A percentile compares a stretch with the other conserved stretches of the same genome.
These are phyloP conservation scores for Calvatia gigantea DNA, from an alignment of 768 basidiomycete species.

Conservation along the genomic window DNA sequence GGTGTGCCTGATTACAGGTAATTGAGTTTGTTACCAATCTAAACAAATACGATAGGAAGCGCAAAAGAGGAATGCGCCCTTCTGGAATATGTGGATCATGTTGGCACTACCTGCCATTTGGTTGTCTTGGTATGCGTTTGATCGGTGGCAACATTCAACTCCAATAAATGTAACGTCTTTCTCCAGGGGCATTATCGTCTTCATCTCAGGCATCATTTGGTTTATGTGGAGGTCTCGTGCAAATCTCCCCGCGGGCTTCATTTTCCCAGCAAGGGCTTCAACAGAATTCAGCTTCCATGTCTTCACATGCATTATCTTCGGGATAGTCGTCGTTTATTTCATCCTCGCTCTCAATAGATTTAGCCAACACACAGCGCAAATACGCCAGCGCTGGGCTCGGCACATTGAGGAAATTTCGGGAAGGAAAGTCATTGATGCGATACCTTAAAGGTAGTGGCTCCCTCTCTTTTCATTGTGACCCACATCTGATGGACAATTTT, in stretches of 20 bases:
- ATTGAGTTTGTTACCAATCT: neutral
- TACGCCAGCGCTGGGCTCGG: neutral
- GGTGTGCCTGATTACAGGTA: slow-evolving; percentile 27
- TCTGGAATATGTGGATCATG: slow-evolving; percentile 66
- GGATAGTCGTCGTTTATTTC: neutral
- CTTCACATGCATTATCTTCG: neutral
- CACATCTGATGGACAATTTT: no score
- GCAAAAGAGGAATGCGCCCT: slow-evolving; percentile 27
- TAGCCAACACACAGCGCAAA: slow-evolving; percentile 16
- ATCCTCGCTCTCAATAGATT: neutral
- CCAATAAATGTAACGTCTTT: neutral
- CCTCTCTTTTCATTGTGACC: no score
- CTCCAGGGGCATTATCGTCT: neutral
- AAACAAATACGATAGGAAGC: slow-evolving; percentile 42
- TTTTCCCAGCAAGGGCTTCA: neutral
- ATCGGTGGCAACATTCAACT: neutral
- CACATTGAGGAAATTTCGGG: neutral
- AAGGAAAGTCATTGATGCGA: no score
- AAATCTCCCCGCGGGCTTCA: neutral
- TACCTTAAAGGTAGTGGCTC: no score
- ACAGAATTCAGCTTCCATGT: neutral
- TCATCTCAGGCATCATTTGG: neutral
- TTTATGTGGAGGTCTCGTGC: neutral
- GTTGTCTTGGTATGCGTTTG: slow-evolving; percentile 48
- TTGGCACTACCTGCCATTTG: slow-evolving; percentile 59